Evolutionary conservation across 345 rosid genomes (phyloP), one percentile per base, ranked within the genome.

Genomic region (Populus tremula): DNA sequence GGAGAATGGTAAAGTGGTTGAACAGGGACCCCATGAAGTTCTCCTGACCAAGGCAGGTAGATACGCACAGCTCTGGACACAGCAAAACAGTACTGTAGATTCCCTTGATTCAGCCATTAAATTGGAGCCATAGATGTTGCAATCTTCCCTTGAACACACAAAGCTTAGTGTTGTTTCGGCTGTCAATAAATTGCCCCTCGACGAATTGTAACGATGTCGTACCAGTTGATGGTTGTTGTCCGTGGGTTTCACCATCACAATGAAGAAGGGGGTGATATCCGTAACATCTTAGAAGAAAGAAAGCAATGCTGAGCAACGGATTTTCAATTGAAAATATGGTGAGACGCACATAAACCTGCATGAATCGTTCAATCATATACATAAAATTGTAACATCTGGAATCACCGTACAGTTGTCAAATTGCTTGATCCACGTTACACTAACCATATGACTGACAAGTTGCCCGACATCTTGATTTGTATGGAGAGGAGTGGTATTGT

Each of bases 51-150:
- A 87, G 56, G 90, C 92, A 1, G 99, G 99, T 54, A 91, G 99
- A 90, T 96, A 96, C 79, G 92, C 99, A 0, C 99, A 94, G 81
- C 86, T 94, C 18, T 96, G 99, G 99, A 81, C 89, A 39, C 99
- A 94, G 74, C 99, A 96, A 85, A 94, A 94, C 78, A 95, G 67
- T 76, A 81, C 86, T 8, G 78, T 83, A 21, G 97, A 96, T 86
- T 79, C 87, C 70, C 69, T 84, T 77, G 97, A 93, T 83, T 79
- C 81, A 31, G 87, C 92, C 74, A 23, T 83, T 70, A 89, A 90
- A 81, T 65, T 84, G 78, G 88, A 85, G 69, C 77, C 73, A 47
- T 83, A 70, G 83, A 72, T 65, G 70, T 41, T 74, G 10, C 45
- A 17, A 35, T 33, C 71, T 29, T 68, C 53, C 31, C 69, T 50